Evolutionary conservation across 345 rosid genomes (phyloP), one percentile per base, ranked within the genome.

Genomic region (Sonneratia caseolaris): DNA sequence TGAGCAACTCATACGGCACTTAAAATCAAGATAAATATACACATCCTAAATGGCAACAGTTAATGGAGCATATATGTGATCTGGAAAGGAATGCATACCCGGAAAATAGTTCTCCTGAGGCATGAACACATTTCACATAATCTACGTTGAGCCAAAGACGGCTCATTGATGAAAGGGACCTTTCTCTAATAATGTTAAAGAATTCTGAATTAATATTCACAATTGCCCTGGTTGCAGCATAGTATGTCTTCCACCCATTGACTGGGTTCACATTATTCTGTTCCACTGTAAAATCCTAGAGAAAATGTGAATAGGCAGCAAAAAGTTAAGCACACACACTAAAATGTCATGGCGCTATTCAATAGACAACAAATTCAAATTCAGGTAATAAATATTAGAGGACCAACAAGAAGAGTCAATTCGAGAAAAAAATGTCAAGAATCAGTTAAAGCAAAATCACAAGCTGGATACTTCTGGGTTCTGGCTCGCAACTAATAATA

Each of bases 171-270:
- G 82, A 84, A 84, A 91, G 81, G 49, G 90, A 80, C 72, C 96
- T 84, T 70, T 86, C 92, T 82, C 89, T 91, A 67, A 96, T 88
- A 75, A 88, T 88, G 86, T 79, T 81, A 82, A 89, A 91, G 82
- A 96, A 96, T 67, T 85, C 90, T 1, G 87, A 73, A 85, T 96
- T 96, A 70, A 84, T 88, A 86, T 84, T 89, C 78, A 89, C 82
- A 74, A 96, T 84, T 45, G 89, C 93, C 86, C 96, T 96, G 55
- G 98, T 96, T 49, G 93, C 86, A 1, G 99, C 98, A 77, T 96
- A 96, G 82, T 96, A 96, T 9, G 89, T 91, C 79, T 96, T 96
- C 98, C 99, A 96, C 64, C 98, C 98, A 79, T 85, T 87, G 61
- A 83, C 90, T 11, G 98, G 98, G 0, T 79, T 87, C 70, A 96